Evolutionary conservation across 352 stramenopile genomes (phyloP).

Genomic region (Phytophthora cajani): DNA sequence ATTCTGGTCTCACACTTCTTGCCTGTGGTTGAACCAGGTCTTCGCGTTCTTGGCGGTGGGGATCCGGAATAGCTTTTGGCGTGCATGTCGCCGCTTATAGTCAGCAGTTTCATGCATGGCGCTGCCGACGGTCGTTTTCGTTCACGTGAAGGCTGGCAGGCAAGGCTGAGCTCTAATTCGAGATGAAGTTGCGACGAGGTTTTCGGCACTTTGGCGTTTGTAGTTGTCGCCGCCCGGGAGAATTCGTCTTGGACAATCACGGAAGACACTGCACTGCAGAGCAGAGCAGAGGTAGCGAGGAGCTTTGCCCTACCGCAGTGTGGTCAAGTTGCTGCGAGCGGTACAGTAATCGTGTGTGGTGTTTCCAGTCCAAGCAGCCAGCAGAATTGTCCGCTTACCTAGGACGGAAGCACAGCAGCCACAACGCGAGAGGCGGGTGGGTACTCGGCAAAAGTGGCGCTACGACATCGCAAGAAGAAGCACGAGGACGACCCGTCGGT

Average conservation of each 20-base stretch:
- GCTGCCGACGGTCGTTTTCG: slow-evolving; percentile 31
- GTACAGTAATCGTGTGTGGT: slow-evolving; percentile 16
- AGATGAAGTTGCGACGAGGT: slow-evolving; percentile 34
- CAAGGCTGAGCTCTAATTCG: slow-evolving; percentile 41
- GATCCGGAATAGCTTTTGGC: slow-evolving; percentile 21
- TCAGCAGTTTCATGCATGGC: slow-evolving; percentile 33
- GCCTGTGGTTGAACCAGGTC: slow-evolving; percentile 28
- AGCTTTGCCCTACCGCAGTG: slow-evolving; percentile 1
- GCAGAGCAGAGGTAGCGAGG: neutral
- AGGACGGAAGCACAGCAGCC: slow-evolving; percentile 12
- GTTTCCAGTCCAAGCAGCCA: slow-evolving; percentile 7
- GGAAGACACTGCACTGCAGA: slow-evolving; percentile 11
- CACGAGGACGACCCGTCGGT: slow-evolving; percentile 46
- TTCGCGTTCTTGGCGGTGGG: slow-evolving; percentile 4
- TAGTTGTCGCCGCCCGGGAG: slow-evolving; percentile 20
- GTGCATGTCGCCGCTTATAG: slow-evolving; percentile 14
- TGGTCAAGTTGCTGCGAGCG: slow-evolving; percentile 3
- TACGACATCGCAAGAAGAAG: slow-evolving; percentile 49
- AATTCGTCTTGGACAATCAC: slow-evolving; percentile 19
- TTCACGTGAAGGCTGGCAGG: slow-evolving; percentile 7
- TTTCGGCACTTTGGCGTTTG: slow-evolving; percentile 32
- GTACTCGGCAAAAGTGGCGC: slow-evolving; percentile 45
- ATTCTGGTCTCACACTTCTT: too few species aligned
- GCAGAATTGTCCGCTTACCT: neutral
- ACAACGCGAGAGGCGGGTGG: slow-evolving; percentile 10